These are phyloP conservation scores for Blastomyces percursus DNA, from an alignment of 2,329 filamentous ascomycete species.

Conservation along the genomic window DNA sequence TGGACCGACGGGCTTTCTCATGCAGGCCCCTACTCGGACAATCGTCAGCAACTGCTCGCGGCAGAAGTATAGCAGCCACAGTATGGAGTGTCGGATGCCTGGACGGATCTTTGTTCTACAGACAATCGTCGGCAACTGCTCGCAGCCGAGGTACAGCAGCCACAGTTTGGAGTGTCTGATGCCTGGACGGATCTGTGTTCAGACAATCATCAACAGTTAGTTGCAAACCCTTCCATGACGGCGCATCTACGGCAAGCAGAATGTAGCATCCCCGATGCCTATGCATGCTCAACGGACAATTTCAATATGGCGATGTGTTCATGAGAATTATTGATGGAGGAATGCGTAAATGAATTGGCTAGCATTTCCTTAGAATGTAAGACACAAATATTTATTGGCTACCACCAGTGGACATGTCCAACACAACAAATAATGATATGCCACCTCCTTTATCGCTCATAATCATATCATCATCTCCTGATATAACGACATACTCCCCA, in stretches of 20 bases:
- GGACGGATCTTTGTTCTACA: neutral
- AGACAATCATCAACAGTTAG: neutral
- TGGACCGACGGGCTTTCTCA: neutral
- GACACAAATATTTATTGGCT: neutral
- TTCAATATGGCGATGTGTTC: neutral
- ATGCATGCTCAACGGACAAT: neutral
- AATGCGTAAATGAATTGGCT: neutral
- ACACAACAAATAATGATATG: slow-evolving; percentile 6
- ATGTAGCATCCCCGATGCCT: too few relatives aligned
- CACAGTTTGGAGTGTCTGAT: neutral
- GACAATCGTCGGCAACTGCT: neutral
- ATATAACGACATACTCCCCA: slow-evolving; percentile 1
- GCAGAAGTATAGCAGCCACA: neutral
- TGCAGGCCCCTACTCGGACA: too few relatives aligned
- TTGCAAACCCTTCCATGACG: too few relatives aligned
- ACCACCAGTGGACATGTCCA: neutral
- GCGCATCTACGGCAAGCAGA: too few relatives aligned
- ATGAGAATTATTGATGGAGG: neutral
- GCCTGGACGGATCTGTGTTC: neutral
- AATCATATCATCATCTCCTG: slow-evolving; percentile 3
- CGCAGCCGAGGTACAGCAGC: neutral
- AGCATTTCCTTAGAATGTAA: neutral
- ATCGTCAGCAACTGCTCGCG: neutral
- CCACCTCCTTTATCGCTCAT: slow-evolving; percentile 4
- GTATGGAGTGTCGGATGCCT: neutral